A percentile compares a stretch with the other conserved stretches of the same genome.
Evolutionary conservation across 371 early-diverging fungal genomes (phyloP).

Genomic region (Mitosporidium daphniae): DNA sequence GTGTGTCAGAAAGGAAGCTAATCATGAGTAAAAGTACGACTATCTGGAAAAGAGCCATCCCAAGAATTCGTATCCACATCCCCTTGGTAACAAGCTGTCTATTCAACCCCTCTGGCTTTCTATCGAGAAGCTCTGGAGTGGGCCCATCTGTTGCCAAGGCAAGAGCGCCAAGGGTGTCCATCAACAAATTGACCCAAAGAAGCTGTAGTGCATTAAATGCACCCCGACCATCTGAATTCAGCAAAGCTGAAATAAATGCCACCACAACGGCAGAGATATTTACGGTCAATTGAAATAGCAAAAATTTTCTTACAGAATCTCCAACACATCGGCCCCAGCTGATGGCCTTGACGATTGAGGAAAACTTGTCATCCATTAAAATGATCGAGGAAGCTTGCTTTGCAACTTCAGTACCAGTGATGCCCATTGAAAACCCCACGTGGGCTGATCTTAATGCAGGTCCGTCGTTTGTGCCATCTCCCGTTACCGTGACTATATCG

Average conservation of each 20-base stretch:
- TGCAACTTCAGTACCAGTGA: conserved; percentile 75
- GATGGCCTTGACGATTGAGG: conserved; percentile 35
- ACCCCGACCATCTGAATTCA: conserved; percentile 10
- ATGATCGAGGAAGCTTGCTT: conserved; percentile 72
- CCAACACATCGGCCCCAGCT: conserved; percentile 75
- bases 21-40: conserved; percentile 13
- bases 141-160: conserved; percentile 48
- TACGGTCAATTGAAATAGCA: conserved; percentile 76
- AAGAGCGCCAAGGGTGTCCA: conserved; percentile 44
- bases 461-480: conserved; percentile 86
- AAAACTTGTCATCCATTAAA: conserved; percentile 58
- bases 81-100: conserved; percentile 37
- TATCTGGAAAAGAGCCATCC: conserved; percentile 42
- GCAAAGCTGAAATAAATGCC: conserved; percentile 19
- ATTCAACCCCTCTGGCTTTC: conserved; percentile 28
- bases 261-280: conserved; percentile 43
- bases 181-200: conserved; percentile 39
- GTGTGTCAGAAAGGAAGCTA: conserved; percentile 13
- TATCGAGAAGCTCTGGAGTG: conserved; percentile 21
- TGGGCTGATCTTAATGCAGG: conserved; percentile 73
- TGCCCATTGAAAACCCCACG: conserved; percentile 86
- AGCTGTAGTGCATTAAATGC: conserved; percentile 42
- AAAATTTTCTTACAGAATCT: conserved; percentile 61
- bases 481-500: conserved; percentile 72
- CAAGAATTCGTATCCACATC: conserved; percentile 67